Conservation (phyloP, 257 asterid species). For the Verbena officinalis region DNA sequence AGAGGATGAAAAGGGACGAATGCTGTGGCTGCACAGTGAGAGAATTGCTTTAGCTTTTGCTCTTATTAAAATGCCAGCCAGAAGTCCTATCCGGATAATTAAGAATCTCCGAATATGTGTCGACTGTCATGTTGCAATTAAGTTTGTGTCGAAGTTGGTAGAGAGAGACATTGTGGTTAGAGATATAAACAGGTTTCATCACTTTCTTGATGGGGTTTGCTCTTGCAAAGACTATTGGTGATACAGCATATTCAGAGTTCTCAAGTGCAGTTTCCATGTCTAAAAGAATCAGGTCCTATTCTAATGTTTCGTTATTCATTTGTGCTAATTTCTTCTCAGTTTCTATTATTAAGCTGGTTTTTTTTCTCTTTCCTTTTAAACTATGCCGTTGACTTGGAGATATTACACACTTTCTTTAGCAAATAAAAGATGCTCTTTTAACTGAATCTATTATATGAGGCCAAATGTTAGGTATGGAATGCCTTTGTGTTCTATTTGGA, state of each 20-base stretch:
- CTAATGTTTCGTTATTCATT: not conserved
- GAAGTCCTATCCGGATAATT: slow-evolving; percentile 76
- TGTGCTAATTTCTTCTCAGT: not conserved
- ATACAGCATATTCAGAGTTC: slow-evolving; percentile 26
- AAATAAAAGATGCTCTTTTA: not conserved
- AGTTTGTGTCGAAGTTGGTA: slow-evolving; percentile 55
- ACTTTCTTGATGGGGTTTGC: slow-evolving; percentile 69
- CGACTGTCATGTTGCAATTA: slow-evolving; percentile 82
- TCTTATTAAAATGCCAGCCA: slow-evolving; percentile 60
- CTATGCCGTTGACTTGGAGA: no score
- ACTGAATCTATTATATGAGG: not conserved
- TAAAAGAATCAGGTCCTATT: slow-evolving; percentile 14
- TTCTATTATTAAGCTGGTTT: not conserved
- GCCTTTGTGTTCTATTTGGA: not conserved
- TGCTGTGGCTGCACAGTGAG: slow-evolving; percentile 93
- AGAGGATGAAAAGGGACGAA: slow-evolving; percentile 81
- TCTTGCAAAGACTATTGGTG: slow-evolving; percentile 95
- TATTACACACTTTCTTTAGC: no score
- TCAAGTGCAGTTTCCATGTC: not conserved
- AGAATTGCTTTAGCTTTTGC: slow-evolving; percentile 89
- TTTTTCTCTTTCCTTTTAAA: not conserved
- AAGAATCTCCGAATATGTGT: slow-evolving; percentile 78
- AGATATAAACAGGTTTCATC: slow-evolving; percentile 84
- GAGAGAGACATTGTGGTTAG: slow-evolving; percentile 63
- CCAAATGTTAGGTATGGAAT: not conserved